Percentiles rank a stretch among this genome's conserved stretches.
Evolutionary conservation across 306 rosid genomes (phyloP).

Genomic region (Albizia julibrissin): DNA sequence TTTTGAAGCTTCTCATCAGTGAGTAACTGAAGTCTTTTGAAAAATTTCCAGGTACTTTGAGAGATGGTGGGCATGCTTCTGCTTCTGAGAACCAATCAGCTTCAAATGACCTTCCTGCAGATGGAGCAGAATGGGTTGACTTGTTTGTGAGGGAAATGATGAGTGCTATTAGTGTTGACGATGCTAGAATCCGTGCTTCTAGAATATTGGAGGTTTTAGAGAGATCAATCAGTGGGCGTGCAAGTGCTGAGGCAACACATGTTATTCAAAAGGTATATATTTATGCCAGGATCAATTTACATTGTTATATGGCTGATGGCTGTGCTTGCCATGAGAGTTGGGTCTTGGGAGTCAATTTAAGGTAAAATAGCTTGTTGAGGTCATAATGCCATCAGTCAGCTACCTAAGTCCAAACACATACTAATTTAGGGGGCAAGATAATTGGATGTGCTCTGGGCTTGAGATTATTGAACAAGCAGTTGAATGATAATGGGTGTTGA

Average conservation of each 20-base stretch:
- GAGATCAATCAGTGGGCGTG: conserved; percentile 72
- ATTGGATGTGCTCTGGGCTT: neutral
- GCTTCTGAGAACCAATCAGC: conserved; percentile 48
- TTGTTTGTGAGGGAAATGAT: conserved; percentile 84
- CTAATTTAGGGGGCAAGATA: conserved; percentile 9
- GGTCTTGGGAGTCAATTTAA: neutral
- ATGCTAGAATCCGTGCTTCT: conserved; percentile 83
- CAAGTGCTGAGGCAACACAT: conserved; percentile 65
- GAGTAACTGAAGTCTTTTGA: neutral
- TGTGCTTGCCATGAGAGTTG: neutral
- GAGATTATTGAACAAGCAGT: conserved; percentile 23
- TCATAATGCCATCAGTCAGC: neutral
- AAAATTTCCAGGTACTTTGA: conserved; percentile 45
- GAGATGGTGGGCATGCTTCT: conserved; percentile 44
- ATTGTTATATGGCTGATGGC: neutral
- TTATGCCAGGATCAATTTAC: conserved; percentile 12
- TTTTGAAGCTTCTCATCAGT: neutral
- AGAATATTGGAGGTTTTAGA: conserved; percentile 79
- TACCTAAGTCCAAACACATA: neutral
- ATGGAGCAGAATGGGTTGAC: conserved; percentile 91
- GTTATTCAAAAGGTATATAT: conserved; percentile 57
- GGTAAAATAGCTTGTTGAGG: neutral
- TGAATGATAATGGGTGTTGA: conserved; percentile 17
- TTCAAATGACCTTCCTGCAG: conserved; percentile 58
- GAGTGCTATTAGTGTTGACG: conserved; percentile 74